Percentiles rank a stretch among this genome's conserved stretches.
Conservation (phyloP, 352 stramenopile genomes). For the Globisporangium polare region DNA sequence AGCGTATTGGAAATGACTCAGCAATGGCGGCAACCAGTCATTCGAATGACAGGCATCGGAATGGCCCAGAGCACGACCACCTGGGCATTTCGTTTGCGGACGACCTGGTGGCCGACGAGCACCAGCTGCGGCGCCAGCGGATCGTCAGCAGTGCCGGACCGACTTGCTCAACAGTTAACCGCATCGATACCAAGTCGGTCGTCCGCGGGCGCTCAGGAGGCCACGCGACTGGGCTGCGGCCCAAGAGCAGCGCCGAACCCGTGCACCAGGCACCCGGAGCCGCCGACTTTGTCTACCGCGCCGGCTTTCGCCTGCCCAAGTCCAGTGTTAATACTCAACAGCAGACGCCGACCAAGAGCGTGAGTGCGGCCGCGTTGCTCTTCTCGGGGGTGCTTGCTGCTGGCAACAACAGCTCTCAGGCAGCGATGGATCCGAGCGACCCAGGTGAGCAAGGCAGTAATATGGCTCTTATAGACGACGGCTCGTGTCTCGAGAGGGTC, state of each 20-base stretch:
- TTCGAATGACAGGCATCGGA: neutral
- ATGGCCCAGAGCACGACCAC: conserved; percentile 1
- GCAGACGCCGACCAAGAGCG: conserved; percentile 6
- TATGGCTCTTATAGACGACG: conserved; percentile 22
- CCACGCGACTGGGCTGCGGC: conserved; percentile 17
- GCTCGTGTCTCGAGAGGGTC: conserved; percentile 37
- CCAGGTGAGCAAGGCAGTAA: neutral
- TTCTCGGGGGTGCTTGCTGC: conserved; percentile 9
- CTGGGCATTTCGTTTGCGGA: conserved; percentile 8
- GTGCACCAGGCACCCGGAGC: conserved; percentile 42
- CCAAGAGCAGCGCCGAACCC: conserved; percentile 25
- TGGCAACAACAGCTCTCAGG: neutral
- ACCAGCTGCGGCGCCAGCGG: conserved; percentile 29
- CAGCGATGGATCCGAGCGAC: neutral
- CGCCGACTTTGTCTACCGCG: conserved; percentile 54
- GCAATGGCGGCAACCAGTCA: neutral
- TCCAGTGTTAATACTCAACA: conserved; percentile 3
- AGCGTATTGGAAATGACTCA: neutral
- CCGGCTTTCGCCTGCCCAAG: conserved; percentile 55
- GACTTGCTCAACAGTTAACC: conserved; percentile 18
- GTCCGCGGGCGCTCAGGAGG: conserved; percentile 39
- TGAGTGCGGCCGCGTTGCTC: conserved; percentile 18
- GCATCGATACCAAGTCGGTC: conserved; percentile 48
- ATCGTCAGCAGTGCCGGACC: conserved; percentile 7
- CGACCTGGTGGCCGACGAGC: conserved; percentile 25